Evolutionary conservation across 768 basidiomycete species (phyloP).

Genomic region (Leucosporidium scottii): DNA sequence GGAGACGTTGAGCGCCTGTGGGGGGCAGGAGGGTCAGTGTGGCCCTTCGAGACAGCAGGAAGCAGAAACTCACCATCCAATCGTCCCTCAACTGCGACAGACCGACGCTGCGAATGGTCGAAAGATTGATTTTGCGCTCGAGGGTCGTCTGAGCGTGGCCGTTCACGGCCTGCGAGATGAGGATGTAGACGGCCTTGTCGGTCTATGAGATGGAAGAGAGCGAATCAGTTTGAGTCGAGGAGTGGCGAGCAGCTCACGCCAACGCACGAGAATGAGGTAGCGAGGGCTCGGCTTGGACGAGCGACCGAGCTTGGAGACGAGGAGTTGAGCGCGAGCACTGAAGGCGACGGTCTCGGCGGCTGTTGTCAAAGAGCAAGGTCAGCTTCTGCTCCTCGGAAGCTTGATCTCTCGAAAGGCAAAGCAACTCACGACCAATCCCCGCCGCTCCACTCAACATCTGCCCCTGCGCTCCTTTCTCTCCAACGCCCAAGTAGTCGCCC

Average conservation of each 20-base stretch:
- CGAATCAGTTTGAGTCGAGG: no score
- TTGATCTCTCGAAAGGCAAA: neutral
- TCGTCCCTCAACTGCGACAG: slow-evolving; percentile 89
- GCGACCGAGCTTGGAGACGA: slow-evolving; percentile 75
- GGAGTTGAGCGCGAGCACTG: slow-evolving; percentile 68
- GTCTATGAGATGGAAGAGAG: slow-evolving; percentile 53
- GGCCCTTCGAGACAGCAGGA: neutral
- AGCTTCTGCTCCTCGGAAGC: neutral
- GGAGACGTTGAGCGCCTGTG: slow-evolving; percentile 66
- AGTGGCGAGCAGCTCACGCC: no score
- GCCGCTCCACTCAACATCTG: slow-evolving; percentile 65
- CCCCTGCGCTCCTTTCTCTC: slow-evolving; percentile 59
- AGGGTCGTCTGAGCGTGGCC: slow-evolving; percentile 55
- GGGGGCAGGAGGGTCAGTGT: neutral
- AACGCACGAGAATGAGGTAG: slow-evolving; percentile 73
- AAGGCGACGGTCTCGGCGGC: slow-evolving; percentile 69
- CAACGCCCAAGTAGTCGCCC: slow-evolving; percentile 92
- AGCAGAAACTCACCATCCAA: slow-evolving; percentile 61
- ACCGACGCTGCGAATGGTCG: slow-evolving; percentile 76
- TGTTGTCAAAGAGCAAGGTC: slow-evolving; percentile 35
- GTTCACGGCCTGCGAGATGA: slow-evolving; percentile 53
- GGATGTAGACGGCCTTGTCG: slow-evolving; percentile 73
- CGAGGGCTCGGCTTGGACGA: slow-evolving; percentile 90
- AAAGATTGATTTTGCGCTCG: slow-evolving; percentile 82
- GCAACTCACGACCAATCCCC: slow-evolving; percentile 60